Evolutionary conservation across 306 rosid genomes (phyloP).

Genomic region (Vigna trinervia): DNA sequence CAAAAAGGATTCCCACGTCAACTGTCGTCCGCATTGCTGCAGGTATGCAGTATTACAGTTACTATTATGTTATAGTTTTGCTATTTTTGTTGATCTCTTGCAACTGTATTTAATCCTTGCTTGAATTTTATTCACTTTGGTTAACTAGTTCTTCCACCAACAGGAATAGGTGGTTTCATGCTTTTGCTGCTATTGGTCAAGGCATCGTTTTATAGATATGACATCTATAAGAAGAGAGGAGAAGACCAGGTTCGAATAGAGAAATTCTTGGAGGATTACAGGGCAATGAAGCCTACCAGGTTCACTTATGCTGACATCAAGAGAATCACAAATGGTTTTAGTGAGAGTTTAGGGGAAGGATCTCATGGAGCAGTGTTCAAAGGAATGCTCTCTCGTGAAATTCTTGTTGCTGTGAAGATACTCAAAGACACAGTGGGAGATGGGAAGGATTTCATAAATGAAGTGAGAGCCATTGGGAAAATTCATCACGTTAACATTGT

Average conservation of each 20-base stretch:
- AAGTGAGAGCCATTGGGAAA: constrained; percentile 48
- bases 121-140: neutral
- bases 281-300: constrained; percentile 47
- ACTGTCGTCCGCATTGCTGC: neutral
- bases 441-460: constrained; percentile 56
- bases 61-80: neutral
- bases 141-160: neutral
- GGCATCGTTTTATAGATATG: neutral
- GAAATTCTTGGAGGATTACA: constrained; percentile 48
- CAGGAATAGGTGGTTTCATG: neutral
- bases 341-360: constrained; percentile 45
- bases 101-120: neutral
- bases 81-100: neutral
- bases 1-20: neutral
- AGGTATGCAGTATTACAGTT: neutral
- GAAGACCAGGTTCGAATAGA: constrained; percentile 46
- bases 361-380: constrained; percentile 42
- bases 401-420: constrained; percentile 43
- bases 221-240: constrained; percentile 7
- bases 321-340: neutral
- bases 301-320: neutral
- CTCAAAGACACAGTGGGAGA: constrained; percentile 38
- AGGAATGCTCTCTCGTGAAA: constrained; percentile 19
- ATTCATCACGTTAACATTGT: constrained; percentile 54
- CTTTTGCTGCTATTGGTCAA: neutral